Conservation (phyloP, 352 stramenopile species). For the Elongisporangium undulatum region DNA sequence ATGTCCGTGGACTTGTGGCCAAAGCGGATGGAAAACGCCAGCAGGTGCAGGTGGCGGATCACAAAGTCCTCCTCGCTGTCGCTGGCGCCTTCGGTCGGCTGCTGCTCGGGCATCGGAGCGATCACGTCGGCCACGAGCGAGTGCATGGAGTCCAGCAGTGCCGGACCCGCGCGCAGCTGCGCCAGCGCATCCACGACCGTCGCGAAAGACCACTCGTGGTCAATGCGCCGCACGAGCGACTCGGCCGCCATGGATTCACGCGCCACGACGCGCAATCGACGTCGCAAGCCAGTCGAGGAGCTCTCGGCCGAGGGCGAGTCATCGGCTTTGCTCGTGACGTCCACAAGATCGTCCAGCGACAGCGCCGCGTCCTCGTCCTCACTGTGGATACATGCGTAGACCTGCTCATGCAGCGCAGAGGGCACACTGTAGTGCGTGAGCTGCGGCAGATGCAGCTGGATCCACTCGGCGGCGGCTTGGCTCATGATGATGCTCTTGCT, state of each 20-base stretch:
- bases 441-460: conserved; percentile 33
- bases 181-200: conserved; percentile 30
- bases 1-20: conserved; percentile 30
- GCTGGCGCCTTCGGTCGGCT: conserved; percentile 11
- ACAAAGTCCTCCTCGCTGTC: conserved; percentile 20
- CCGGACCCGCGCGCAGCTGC: conserved; percentile 22
- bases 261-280: conserved; percentile 18
- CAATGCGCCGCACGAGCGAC: conserved; percentile 16
- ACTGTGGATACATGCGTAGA: conserved; percentile 29
- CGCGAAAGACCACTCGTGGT: conserved; percentile 35
- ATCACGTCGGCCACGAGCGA: conserved; percentile 7
- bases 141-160: conserved; percentile 19
- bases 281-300: conserved; percentile 6
- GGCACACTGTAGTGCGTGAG: conserved; percentile 36
- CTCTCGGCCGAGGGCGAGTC: neutral
- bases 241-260: conserved; percentile 9
- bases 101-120: neutral
- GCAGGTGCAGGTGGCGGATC: conserved; percentile 29
- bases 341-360: conserved; percentile 17
- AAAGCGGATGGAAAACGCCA: conserved; percentile 50
- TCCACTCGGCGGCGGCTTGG: conserved; percentile 14
- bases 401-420: conserved; percentile 18
- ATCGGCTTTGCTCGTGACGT: conserved; percentile 1
- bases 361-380: conserved; percentile 8
- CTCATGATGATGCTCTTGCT: neutral